Evolutionary conservation across 495 filamentous ascomycete genomes (phyloP), one percentile per base, ranked within the genome.

Genomic region (Daldinia decipiens): DNA sequence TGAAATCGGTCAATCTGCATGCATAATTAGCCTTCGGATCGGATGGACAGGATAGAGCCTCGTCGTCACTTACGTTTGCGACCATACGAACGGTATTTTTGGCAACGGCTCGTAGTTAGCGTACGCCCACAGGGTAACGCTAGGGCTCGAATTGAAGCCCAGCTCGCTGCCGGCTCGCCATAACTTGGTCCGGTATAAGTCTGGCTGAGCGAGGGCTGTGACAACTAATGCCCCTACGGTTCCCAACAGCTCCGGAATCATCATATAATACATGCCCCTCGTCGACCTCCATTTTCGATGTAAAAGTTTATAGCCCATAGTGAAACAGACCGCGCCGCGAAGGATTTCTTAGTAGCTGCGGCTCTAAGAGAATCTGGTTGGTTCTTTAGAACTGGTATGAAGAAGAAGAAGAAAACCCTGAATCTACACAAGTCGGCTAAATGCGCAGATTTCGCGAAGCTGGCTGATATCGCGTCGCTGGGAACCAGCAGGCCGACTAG

Each of bases 121-220:
- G 64, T 87, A 87, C 17, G 90, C 89, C 75, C 93, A 97, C 24
- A 95, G 71, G 5, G 90, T 83, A 71, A 90, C 84, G 40, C 82
- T 83, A 21, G 94, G 94, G 65, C 88, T 86, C 69, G 92, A 95
- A 79, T 97, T 97, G 85, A 93, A 94, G 55, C 90, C 89, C 73
- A 92, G 87, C 47, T 93, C 84, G 53, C 83, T 85, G 53, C 94
- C 94, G 75, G 95, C 90, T 72, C 88, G 83, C 94, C 94, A 98
- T 74, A 97, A 79, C 59, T 84, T 86, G 6, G 92, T 91, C 21
- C 91, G 88, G 77, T 92, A 97, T 52, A 89, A 79, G 79, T 97
- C 86, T 59, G 93, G 93, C 26, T 89, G 87, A 59, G 92, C 90
- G 69, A 98, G 89, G 57, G 91, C 93, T 66, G 92, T 94, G 65